Percentiles rank a stretch among this genome's conserved stretches.
phyloP scores from a whole-genome alignment of 805 yeast genomes.

The Scheffersomyces stipitis region DNA sequence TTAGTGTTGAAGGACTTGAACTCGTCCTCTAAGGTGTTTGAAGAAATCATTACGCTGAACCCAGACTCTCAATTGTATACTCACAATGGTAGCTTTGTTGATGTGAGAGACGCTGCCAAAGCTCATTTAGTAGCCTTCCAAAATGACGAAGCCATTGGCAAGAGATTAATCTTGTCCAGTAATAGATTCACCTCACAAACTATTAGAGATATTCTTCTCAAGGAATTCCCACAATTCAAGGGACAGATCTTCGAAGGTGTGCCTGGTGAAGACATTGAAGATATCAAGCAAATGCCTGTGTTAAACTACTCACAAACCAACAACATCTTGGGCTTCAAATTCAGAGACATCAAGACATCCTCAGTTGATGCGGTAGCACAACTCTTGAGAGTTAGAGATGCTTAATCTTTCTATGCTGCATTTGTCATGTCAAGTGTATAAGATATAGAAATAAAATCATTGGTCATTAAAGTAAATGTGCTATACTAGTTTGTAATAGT shows the following conservation, averaged over 20 bases:
- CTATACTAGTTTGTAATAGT: no score
- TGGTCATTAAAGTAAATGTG: no score
- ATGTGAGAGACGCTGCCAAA: constrained; percentile 20
- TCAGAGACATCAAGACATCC: constrained; percentile 17
- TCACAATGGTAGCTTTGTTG: constrained; percentile 8
- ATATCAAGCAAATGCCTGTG: constrained; percentile 7
- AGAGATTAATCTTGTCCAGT: constrained; percentile 10
- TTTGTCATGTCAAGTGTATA: no score
- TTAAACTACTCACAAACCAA: constrained; percentile 17
- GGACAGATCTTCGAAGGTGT: constrained; percentile 15
- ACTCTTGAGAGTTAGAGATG: constrained; percentile 8
- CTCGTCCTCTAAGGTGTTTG: constrained; percentile 11
- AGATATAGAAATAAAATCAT: no score
- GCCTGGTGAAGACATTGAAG: constrained; percentile 12
- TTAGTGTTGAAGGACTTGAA: constrained; percentile 12
- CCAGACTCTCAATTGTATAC: constrained; percentile 4
- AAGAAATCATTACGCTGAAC: constrained; percentile 5
- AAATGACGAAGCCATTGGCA: constrained; percentile 6
- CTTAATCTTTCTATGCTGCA: no score
- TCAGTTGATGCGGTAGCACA: constrained; percentile 26
- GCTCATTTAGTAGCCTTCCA: constrained; percentile 18
- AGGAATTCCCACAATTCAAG: constrained; percentile 21
- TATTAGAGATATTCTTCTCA: constrained; percentile 19
- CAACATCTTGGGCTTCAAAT: constrained; percentile 19
- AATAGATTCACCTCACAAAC: constrained; percentile 16